Conservation (phyloP, 2,329 filamentous ascomycete genomes). For the Aspergillus eucalypticola region DNA sequence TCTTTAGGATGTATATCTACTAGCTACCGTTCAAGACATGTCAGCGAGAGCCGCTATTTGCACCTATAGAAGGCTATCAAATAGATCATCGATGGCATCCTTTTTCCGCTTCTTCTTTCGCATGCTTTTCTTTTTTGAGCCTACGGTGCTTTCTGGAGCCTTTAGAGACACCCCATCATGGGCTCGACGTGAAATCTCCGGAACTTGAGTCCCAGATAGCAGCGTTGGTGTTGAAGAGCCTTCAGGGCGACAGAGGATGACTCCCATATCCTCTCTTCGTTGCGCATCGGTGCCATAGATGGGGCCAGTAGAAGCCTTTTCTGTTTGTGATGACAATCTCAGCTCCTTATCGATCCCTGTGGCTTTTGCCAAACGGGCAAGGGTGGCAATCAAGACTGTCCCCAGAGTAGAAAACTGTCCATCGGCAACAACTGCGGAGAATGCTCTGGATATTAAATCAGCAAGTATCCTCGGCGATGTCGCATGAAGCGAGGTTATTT, state of each 20-base stretch:
- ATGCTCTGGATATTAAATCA: constrained; percentile 41
- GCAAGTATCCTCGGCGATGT: neutral
- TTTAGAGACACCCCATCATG: neutral
- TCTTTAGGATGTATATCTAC: neutral
- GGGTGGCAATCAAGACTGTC: constrained; percentile 64
- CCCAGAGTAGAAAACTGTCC: constrained; percentile 72
- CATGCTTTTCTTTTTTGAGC: constrained; percentile 19
- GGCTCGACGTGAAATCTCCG: neutral
- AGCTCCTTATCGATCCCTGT: constrained; percentile 37
- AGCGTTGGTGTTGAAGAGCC: neutral
- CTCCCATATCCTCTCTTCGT: constrained; percentile 27
- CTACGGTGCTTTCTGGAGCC: constrained; percentile 2
- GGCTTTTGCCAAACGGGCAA: constrained; percentile 60
- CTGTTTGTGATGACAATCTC: constrained; percentile 5
- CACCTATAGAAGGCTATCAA: constrained; percentile 56
- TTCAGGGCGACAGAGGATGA: constrained; percentile 24
- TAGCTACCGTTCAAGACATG: neutral
- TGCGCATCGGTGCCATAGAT: neutral
- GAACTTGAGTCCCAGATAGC: neutral
- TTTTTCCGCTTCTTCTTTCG: constrained; percentile 58
- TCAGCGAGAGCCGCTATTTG: neutral
- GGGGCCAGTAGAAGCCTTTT: neutral
- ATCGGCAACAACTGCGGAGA: constrained; percentile 70
- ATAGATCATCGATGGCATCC: constrained; percentile 73
- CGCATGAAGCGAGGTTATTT: neutral